Evolutionary conservation across 192 early-diverging fungal species (phyloP), one percentile per base, ranked within the genome.

Genomic region (Entomortierella beljakovae): DNA sequence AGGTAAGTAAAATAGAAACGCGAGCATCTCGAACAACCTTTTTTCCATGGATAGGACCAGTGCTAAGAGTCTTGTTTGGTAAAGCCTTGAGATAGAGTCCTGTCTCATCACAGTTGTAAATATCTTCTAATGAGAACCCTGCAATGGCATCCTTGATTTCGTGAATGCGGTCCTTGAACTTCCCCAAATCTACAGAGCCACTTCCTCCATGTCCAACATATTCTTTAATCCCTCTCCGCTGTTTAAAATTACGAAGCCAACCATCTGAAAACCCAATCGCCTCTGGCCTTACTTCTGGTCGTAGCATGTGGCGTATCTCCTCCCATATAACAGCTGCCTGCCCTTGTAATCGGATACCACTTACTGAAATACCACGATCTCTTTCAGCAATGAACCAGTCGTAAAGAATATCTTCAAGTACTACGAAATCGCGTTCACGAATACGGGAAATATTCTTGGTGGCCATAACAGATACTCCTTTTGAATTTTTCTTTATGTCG

Each of bases 101-200:
- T 3, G 54, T 57, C 25, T 67, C 64, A n/a, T 67, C 64, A 26
- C 64, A 67, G 18, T 49, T 67, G n/a, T 67, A 67, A 22, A 67
- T 57, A 35, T 67, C 32, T 13, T 42, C 53, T 0, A 28, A 28
- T 0, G 43, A 8, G 34, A 65, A 65, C 1, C 10, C n/a, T 1
- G 13, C 20, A 22, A 63, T 13, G 3, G 22, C 1, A 13, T 37
- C 23, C 28, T 22, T 16, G 8, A 64, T 53, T 28, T 53, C 51
- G 2, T 11, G 6, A 46, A 46, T 46, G 3, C 43, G 7, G 43
- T 4, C 43, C 5, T 53, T 40, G 25, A 54, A 51, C 20, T 38
- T 33, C 2, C 23, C 46, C 51, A 64, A 2, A 28, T 55, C 51
- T 26, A 64, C 63, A 2, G 48, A 50, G 15, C 51, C 63, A 31